Percentiles rank a stretch among this genome's conserved stretches.
These are phyloP conservation scores for Brachypodium distachyon DNA, from an alignment of 202 grass and related monocot genomes.

Conservation along the genomic window DNA sequence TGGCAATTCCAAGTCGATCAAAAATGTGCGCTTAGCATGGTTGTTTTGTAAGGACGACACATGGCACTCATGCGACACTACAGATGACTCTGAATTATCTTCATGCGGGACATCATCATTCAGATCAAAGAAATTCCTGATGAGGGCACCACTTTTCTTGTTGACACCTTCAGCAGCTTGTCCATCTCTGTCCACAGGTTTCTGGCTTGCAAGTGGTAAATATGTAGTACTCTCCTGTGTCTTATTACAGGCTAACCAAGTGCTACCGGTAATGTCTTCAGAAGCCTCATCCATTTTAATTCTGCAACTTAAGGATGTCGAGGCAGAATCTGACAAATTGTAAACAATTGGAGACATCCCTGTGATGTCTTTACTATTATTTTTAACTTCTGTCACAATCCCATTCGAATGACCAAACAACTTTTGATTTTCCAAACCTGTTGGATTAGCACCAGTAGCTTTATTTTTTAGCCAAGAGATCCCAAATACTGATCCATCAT, in stretches of 20 bases:
- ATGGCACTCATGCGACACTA: constrained; percentile 28
- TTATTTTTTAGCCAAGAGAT: constrained; percentile 41
- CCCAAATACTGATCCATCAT: constrained; percentile 14
- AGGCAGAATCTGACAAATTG: constrained; percentile 44
- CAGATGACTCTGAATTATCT: constrained; percentile 35
- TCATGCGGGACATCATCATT: constrained; percentile 46
- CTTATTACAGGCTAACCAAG: constrained; percentile 27
- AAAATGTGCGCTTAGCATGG: constrained; percentile 21
- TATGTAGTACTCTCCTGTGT: constrained; percentile 1
- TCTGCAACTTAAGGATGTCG: constrained; percentile 8
- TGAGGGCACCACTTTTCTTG: not conserved
- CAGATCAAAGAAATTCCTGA: constrained; percentile 45
- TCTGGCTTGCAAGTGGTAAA: constrained; percentile 22
- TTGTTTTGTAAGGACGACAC: not conserved
- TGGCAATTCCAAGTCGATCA: constrained; percentile 71
- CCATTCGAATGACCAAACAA: constrained; percentile 28
- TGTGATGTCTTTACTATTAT: not conserved
- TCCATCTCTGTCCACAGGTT: constrained; percentile 1
- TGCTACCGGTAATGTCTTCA: constrained; percentile 19
- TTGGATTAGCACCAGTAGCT: constrained; percentile 26
- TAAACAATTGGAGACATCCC: not conserved
- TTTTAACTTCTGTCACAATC: constrained; percentile 18
- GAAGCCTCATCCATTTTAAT: constrained; percentile 17
- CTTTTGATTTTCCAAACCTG: constrained; percentile 24
- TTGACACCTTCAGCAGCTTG: constrained; percentile 2